Evolutionary conservation across 2,329 filamentous ascomycete species (phyloP).

Genomic region (Dothidotthia symphoricarpi): DNA sequence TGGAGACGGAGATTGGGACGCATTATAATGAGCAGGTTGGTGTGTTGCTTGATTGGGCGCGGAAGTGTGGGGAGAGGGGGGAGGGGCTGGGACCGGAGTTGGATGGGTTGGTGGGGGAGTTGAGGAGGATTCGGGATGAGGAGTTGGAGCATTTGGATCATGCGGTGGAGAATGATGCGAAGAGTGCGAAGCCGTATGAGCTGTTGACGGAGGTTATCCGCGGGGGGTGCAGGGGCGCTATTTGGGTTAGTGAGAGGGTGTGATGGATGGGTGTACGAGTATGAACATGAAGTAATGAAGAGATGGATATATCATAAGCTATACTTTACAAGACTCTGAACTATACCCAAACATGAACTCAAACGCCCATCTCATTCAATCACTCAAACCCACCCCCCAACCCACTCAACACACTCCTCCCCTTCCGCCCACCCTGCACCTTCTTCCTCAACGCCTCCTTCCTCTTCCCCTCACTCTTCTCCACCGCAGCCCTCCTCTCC

Average conservation of each 20-base stretch:
- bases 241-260: constrained; percentile 81
- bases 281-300: background rate
- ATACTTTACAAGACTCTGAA: no score
- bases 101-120: constrained; percentile 65
- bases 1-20: constrained; percentile 94
- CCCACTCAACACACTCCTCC: constrained; percentile 35
- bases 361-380: background rate
- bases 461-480: constrained; percentile 53
- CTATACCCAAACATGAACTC: constrained; percentile 1
- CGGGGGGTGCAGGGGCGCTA: constrained; percentile 86
- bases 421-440: constrained; percentile 32
- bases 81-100: constrained; percentile 81
- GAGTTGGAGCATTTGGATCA: constrained; percentile 96
- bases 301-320: background rate
- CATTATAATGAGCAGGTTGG: constrained; percentile 95
- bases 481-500: constrained; percentile 53
- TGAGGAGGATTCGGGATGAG: constrained; percentile 86
- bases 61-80: constrained; percentile 70
- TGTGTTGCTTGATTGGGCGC: constrained; percentile 75
- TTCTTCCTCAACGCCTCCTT: constrained; percentile 50
- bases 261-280: constrained; percentile 35
- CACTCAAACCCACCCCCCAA: constrained; percentile 41
- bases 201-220: constrained; percentile 82
- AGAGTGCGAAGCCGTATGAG: constrained; percentile 86
- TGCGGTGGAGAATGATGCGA: constrained; percentile 88